Conservation (phyloP, 1,284 basidiomycete genomes). For the Naganishia cerealis region DNA sequence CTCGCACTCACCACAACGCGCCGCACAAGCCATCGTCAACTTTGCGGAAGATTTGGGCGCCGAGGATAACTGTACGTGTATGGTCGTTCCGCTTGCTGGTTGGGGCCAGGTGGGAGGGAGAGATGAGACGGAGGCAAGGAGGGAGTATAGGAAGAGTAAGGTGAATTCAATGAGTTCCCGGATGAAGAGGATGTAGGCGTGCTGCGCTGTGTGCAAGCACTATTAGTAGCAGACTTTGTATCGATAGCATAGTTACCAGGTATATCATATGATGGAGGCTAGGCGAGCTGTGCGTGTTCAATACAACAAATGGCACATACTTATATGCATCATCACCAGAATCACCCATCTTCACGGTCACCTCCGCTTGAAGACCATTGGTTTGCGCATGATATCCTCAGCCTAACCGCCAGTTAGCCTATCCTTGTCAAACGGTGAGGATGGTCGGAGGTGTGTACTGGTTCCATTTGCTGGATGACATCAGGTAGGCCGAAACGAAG, state of each 20-base stretch:
- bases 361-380: no score
- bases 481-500: no score
- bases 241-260: not conserved
- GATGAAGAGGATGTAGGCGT: conserved; percentile 52
- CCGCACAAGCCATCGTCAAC: conserved; percentile 76
- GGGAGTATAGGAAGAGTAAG: conserved; percentile 74
- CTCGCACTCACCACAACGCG: conserved; percentile 70
- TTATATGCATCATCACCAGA: no score
- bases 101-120: conserved; percentile 75
- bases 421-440: no score
- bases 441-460: no score
- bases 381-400: no score
- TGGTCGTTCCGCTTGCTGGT: conserved; percentile 88
- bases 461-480: no score
- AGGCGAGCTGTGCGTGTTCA: no score
- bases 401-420: no score
- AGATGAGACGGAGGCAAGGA: conserved; percentile 75
- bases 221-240: not conserved
- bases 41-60: conserved; percentile 89
- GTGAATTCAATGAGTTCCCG: conserved; percentile 57
- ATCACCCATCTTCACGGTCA: no score
- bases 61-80: conserved; percentile 86
- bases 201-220: no score
- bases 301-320: no score
- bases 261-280: not conserved